phyloP scores from a whole-genome alignment of 148 eudicot genomes.

The Vaccinium vitisidaea region DNA sequence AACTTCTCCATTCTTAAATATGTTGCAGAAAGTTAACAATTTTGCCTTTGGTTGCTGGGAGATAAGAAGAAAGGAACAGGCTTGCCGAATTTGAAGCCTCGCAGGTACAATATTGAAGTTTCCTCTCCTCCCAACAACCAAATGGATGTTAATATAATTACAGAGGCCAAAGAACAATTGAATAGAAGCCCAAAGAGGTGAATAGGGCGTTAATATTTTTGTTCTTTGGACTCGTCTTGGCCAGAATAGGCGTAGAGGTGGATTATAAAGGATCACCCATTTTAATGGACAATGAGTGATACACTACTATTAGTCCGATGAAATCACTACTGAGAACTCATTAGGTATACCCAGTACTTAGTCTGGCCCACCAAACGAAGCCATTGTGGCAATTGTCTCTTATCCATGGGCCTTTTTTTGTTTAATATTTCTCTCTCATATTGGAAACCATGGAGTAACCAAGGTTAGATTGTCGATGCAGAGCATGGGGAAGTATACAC shows the following conservation, averaged over 20 bases:
- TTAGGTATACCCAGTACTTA: background rate
- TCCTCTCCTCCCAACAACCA: slow-evolving; percentile 22
- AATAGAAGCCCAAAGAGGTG: too few species aligned
- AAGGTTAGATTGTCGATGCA: slow-evolving; percentile 25
- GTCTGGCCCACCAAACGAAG: background rate
- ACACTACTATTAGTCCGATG: background rate
- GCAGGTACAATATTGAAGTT: slow-evolving; percentile 18
- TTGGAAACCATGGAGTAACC: slow-evolving; percentile 1
- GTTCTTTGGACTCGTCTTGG: background rate
- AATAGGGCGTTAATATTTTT: too few species aligned
- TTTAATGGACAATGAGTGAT: background rate
- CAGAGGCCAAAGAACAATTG: background rate
- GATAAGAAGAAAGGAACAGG: slow-evolving; percentile 16
- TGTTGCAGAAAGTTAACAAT: slow-evolving; percentile 16
- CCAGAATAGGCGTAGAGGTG: background rate
- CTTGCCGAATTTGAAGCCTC: slow-evolving; percentile 18
- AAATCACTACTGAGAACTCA: background rate
- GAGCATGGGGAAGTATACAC: slow-evolving; percentile 79
- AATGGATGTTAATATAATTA: slow-evolving; percentile 5
- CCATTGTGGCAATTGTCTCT: background rate
- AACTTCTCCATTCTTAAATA: background rate
- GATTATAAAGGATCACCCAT: background rate
- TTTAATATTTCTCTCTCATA: background rate
- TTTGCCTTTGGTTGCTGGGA: slow-evolving; percentile 17
- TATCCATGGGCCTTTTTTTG: background rate